Base-by-base conservation (phyloP, 129 eudicot genomes). In the Cynara cardunculus region DNA sequence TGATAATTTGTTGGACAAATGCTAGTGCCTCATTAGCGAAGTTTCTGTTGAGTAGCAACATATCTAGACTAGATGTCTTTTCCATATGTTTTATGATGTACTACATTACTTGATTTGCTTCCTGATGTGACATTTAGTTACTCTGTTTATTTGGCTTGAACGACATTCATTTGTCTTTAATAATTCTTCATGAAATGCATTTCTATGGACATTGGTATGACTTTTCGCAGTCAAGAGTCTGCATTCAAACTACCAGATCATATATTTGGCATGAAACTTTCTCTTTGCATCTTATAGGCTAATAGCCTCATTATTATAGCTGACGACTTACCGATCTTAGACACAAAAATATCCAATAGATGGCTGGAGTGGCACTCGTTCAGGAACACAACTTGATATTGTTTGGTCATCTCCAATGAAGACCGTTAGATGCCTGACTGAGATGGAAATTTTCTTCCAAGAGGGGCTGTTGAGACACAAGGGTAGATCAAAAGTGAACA, bases 71-170 rank as follows among this genome's bases (percentile, higher is more conserved):
- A n/a, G 66, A 21, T 9, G 37, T 35, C 73, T 3, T 77, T 19
- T 77, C 12, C 24, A 0, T 69, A 37, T 65, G 64, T 31, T 19
- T 3, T 14, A 7, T 37, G 64, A 77, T 68, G 37, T 77, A 65
- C 81, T 77, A 77, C 16, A 34, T 21, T 67, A 44, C 82, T 39
- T 68, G 46, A 67, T 35, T 77, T 77, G 10, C 61, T 77, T 64
- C 37, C 73, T 67, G 37, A 77, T 77, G 2, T 66, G 73, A 66
- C 74, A 78, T 77, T 22, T 65, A 59, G 53, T 66, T 77, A 25
- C 81, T 39, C 4, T 22, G 32, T 2, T 24, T 76, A 32, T 64
- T 10, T 37, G 18, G 81, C 37, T 37, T 76, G 53, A 41, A 41
- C 53, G 18, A 12, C 53, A 61, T 18, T 56, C 65, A 16, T 56